Percentiles rank a stretch among this genome's conserved stretches.
phyloP scores from a whole-genome alignment of 1,139 yeast genomes.

The Saccharomycopsis crataegensis region DNA sequence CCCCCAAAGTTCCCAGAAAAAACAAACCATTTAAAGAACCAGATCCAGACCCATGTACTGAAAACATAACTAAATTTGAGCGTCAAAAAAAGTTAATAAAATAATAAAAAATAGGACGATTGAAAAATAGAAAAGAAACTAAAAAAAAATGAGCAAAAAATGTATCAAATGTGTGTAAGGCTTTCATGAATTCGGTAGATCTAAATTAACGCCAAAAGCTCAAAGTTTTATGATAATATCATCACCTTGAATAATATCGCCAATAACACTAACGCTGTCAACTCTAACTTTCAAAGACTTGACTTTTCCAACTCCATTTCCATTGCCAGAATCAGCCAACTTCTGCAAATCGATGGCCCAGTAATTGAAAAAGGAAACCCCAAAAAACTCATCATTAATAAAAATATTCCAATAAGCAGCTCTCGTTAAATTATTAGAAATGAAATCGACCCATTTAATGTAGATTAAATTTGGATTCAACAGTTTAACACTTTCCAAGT shows the following conservation, averaged over 20 bases:
- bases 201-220: background rate
- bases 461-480: constrained; percentile 12
- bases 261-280: constrained; percentile 22
- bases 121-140: background rate
- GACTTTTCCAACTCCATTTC: background rate
- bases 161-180: too few relatives aligned
- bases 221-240: constrained; percentile 7
- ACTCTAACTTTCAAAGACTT: constrained; percentile 20
- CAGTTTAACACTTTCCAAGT: constrained; percentile 7
- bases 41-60: too few relatives aligned
- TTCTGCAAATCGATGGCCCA: constrained; percentile 12
- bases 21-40: too few relatives aligned
- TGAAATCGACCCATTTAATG: constrained; percentile 25
- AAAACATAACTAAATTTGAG: too few relatives aligned
- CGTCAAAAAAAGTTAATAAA: too few relatives aligned
- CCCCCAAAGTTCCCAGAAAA: too few relatives aligned
- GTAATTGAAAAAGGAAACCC: constrained; percentile 21
- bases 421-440: constrained; percentile 17
- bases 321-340: background rate
- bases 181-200: background rate
- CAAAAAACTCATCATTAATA: constrained; percentile 25
- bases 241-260: constrained; percentile 18
- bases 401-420: constrained; percentile 26
- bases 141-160: too few relatives aligned
- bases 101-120: background rate